These are phyloP conservation scores for Cupressus sempervirens DNA, from an alignment of 75 land plant species.

Conservation along the genomic window DNA sequence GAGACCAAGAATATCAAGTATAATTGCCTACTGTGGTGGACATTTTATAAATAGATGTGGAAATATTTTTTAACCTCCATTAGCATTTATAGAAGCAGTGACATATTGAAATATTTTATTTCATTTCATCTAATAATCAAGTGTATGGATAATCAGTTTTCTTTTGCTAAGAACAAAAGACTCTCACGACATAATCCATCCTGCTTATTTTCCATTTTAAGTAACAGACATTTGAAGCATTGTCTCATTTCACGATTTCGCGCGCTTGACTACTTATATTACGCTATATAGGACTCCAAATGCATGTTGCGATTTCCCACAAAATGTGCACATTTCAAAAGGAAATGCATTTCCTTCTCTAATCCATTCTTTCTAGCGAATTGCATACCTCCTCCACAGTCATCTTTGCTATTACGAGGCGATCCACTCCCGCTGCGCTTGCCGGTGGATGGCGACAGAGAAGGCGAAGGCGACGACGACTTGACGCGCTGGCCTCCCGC, in stretches of 20 bases:
- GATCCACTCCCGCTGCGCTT: not conserved
- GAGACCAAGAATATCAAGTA: not conserved
- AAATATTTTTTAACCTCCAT: too few relatives aligned
- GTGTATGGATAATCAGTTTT: too few relatives aligned
- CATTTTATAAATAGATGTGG: not conserved
- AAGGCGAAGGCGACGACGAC: not conserved
- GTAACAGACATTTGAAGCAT: too few relatives aligned
- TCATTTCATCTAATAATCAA: too few relatives aligned
- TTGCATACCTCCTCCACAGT: conserved; percentile 1
- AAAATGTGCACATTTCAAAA: not conserved
- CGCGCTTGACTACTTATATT: too few relatives aligned
- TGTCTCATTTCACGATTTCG: too few relatives aligned
- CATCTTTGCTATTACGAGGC: conserved; percentile 12
- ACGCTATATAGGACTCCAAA: not conserved
- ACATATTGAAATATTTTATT: too few relatives aligned
- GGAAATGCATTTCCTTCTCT: not conserved
- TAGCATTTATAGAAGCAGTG: too few relatives aligned
- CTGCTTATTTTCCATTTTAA: too few relatives aligned
- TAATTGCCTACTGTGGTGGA: not conserved
- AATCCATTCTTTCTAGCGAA: not conserved
- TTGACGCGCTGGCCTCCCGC: not conserved
- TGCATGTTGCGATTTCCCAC: not conserved
- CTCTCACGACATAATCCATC: too few relatives aligned
- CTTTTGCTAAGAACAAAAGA: too few relatives aligned
- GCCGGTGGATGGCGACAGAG: not conserved